Evolutionary conservation across 2,329 filamentous ascomycete species (phyloP), one percentile per base, ranked within the genome.

Genomic region (Phaeoacremonium minimum): DNA sequence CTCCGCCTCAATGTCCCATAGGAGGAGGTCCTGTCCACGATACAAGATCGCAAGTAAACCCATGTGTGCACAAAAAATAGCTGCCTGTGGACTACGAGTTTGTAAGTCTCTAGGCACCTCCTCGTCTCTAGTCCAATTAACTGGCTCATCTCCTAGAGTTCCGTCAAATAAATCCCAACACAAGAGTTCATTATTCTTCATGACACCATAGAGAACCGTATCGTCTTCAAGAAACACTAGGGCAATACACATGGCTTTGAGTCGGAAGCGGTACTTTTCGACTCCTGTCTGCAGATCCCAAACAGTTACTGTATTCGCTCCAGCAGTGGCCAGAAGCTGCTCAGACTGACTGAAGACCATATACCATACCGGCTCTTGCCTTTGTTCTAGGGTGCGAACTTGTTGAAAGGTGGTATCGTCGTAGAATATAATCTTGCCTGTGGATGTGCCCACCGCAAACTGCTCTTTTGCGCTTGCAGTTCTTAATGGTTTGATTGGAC

Each of bases 21-120:
- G 26, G 2, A 53, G n/a, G 4, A 57, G 46, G 8, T 52, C 40
- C 22, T 52, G 38, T 2, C 50, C 52, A 7, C 41, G 32, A 18
- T 58, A 58, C n/a, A 51, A 28, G 7, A 56, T 37, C 5, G 45
- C 49, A 3, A 58, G 36, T 1, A 57, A 45, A 3, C 43, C 33
- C 2, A 35, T 36, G 19, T 7, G 37, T 39, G 41, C 45, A n/a
- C 22, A 26, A 26, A 26, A 26, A 9, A 26, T n/a, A 9, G 22
- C 22, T n/a, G n/a, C n/a, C 9, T 26, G 9, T 26, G 22, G 22
- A 9, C 9, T n/a, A n/a, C 22, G 22, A n/a, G 22, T n/a, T 9
- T 26, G n/a, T 9, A 26, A n/a, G 9, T 26, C 22, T n/a, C 9
- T 9, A 9, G 9, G 9, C 22, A 9, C 22, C 22, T 26, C 9